Conservation (phyloP, 306 rosid species). For the Fagus crenata region DNA sequence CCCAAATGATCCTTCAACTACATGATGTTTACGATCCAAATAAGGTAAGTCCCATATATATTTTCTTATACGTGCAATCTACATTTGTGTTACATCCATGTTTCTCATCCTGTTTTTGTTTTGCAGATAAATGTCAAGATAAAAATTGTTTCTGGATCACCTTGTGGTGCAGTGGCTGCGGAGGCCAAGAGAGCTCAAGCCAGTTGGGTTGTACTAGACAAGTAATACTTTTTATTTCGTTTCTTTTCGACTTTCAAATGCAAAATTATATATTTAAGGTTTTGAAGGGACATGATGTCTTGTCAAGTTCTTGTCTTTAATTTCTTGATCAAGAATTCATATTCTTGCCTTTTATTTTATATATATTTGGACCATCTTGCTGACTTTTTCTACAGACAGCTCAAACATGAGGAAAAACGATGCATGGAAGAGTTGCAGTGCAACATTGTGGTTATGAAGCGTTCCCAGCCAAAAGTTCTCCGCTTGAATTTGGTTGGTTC, state of each 20-base stretch:
- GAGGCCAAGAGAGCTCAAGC: constrained; percentile 91
- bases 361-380: constrained; percentile 15
- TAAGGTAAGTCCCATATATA: constrained; percentile 49
- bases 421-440: constrained; percentile 99
- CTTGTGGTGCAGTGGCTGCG: constrained; percentile 84
- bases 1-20: constrained; percentile 98
- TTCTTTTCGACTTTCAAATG: constrained; percentile 16
- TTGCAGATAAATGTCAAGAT: constrained; percentile 90
- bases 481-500: constrained; percentile 86
- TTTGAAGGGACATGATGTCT: background rate
- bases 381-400: constrained; percentile 58
- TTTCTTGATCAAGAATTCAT: constrained; percentile 11
- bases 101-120: background rate
- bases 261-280: constrained; percentile 26
- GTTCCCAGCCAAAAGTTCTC: constrained; percentile 89
- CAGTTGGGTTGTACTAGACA: constrained; percentile 93
- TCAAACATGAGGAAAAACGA: constrained; percentile 82
- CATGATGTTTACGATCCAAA: constrained; percentile 95
- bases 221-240: constrained; percentile 56
- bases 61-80: background rate
- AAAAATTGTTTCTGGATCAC: constrained; percentile 88
- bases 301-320: background rate
- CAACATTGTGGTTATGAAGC: constrained; percentile 95
- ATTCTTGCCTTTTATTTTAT: constrained; percentile 10
- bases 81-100: background rate